Conservation (phyloP, 441 rosid species). For the Hura crepitans region DNA sequence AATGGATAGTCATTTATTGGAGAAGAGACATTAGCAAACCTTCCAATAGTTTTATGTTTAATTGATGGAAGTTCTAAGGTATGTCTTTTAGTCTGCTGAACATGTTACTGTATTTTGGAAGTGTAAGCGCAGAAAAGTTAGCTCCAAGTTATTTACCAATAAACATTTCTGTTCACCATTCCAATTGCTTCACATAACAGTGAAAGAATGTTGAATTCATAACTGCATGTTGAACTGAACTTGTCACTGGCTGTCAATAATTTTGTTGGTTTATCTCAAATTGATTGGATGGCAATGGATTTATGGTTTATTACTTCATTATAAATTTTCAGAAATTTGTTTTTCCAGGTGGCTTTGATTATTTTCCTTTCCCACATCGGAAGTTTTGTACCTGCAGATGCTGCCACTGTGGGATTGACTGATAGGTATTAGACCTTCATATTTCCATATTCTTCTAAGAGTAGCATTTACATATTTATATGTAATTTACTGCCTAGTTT, state of each 20-base stretch:
- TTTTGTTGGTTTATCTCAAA: background rate
- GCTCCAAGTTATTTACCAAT: background rate
- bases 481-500: slow-evolving; percentile 4
- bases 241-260: background rate
- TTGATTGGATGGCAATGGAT: background rate
- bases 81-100: background rate
- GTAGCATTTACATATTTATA: slow-evolving; percentile 5
- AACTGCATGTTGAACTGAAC: background rate
- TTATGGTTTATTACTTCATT: slow-evolving; percentile 13
- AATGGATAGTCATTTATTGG: background rate
- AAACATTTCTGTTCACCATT: slow-evolving; percentile 1
- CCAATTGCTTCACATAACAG: background rate
- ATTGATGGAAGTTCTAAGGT: background rate
- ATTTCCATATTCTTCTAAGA: slow-evolving; percentile 24
- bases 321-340: slow-evolving; percentile 6
- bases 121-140: background rate
- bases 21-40: background rate
- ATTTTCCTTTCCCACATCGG: slow-evolving; percentile 97
- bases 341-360: slow-evolving; percentile 83
- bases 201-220: background rate
- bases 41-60: background rate
- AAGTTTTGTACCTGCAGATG: slow-evolving; percentile 97
- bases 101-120: background rate
- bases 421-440: slow-evolving; percentile 53
- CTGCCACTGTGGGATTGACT: slow-evolving; percentile 92